Percentiles rank a stretch among this genome's conserved stretches.
Evolutionary conservation across 2,329 filamentous ascomycete genomes (phyloP).

Genomic region (Nigrospora sphaerica): DNA sequence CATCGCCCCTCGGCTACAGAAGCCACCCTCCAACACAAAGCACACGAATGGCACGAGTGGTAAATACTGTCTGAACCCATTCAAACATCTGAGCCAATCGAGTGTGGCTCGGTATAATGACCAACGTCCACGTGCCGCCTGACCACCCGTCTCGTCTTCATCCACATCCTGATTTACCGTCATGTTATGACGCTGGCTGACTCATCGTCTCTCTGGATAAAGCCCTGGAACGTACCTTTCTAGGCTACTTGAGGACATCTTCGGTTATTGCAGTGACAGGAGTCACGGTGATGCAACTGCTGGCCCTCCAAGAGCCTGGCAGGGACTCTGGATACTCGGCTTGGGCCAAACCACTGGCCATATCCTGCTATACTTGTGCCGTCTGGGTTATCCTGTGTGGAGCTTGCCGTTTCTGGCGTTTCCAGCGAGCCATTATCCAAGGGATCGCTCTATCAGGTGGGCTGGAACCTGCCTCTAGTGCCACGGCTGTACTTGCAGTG

Average conservation of each 20-base stretch:
- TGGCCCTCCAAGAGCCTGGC: constrained; percentile 39
- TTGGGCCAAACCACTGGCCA: constrained; percentile 52
- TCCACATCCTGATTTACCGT: background rate
- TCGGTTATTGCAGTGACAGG: constrained; percentile 61
- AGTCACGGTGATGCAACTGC: constrained; percentile 60
- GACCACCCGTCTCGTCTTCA: constrained; percentile 6
- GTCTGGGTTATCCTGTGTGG: constrained; percentile 26
- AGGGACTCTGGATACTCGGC: constrained; percentile 48
- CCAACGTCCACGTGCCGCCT: background rate
- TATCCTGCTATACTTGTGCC: constrained; percentile 30
- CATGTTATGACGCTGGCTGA: constrained; percentile 5
- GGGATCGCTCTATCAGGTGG: constrained; percentile 24
- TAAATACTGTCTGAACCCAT: background rate
- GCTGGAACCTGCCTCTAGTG: constrained; percentile 15
- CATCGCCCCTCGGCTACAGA: background rate
- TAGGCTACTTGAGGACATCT: constrained; percentile 66
- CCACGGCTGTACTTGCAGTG: constrained; percentile 6
- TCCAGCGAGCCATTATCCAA: constrained; percentile 19
- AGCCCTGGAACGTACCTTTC: constrained; percentile 70
- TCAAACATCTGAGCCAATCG: background rate
- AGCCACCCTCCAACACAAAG: background rate
- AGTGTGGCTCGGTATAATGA: background rate
- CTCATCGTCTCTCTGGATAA: constrained; percentile 6
- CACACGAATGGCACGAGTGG: background rate
- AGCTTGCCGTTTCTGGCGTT: constrained; percentile 20